Evolutionary conservation across 805 yeast species (phyloP).

Genomic region (Ogataea neopini): DNA sequence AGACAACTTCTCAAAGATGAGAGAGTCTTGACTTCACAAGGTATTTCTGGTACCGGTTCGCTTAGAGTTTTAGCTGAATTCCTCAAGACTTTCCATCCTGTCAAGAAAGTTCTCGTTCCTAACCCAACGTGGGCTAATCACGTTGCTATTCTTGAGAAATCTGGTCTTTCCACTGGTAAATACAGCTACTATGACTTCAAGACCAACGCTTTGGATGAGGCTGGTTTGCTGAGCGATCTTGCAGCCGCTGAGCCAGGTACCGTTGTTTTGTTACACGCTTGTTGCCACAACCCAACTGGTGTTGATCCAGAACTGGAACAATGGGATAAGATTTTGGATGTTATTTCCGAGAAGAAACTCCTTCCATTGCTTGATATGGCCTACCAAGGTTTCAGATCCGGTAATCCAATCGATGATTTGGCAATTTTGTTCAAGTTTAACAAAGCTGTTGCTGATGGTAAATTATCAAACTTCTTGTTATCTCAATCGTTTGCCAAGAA

Average conservation of each 20-base stretch:
- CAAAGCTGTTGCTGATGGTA: conserved; percentile 46
- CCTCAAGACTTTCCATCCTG: conserved; percentile 57
- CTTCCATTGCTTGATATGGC: conserved; percentile 91
- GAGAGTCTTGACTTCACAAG: conserved; percentile 80
- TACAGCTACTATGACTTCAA: conserved; percentile 71
- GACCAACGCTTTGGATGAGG: conserved; percentile 64
- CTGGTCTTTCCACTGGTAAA: conserved; percentile 62
- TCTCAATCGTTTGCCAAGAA: conserved; percentile 95
- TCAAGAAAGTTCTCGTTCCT: conserved; percentile 66
- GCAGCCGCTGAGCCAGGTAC: conserved; percentile 55
- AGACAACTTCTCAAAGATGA: conserved; percentile 54
- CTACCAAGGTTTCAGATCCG: conserved; percentile 93
- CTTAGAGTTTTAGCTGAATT: conserved; percentile 83
- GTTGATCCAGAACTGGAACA: conserved; percentile 82
- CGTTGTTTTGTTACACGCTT: conserved; percentile 81
- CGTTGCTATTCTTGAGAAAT: conserved; percentile 70
- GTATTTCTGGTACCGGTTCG: conserved; percentile 95
- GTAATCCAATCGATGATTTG: conserved; percentile 72
- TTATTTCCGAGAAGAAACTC: conserved; percentile 56
- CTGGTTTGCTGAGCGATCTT: conserved; percentile 62
- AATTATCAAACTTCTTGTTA: conserved; percentile 53
- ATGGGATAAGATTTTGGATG: conserved; percentile 75
- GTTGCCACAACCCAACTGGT: conserved; percentile 98
- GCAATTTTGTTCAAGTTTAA: conserved; percentile 45
- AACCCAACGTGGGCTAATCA: conserved; percentile 97